Base-by-base conservation (phyloP, 73 alveolate genomes). In the Loxodes magnus region DNA sequence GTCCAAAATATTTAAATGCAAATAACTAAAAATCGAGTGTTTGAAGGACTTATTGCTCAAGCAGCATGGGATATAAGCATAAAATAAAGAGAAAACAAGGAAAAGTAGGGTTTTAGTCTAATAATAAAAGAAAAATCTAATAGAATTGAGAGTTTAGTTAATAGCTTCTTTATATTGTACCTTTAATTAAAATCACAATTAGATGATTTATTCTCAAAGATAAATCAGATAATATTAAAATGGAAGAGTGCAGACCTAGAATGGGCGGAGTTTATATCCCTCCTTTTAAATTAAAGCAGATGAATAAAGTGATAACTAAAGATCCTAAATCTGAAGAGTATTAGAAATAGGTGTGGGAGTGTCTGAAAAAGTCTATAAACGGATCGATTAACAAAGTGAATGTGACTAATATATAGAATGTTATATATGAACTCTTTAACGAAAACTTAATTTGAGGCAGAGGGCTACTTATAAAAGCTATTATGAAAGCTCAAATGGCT, bases 271-370 rank as follows among this genome's bases (percentile, higher is more conserved):
- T 82, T 53, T 92, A 92, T 67, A 79, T 92, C 12, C 97, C 99
- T 24, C 99, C 97, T 7, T 90, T 70, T 62, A 88, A 83, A 57
- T 54, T 81, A 74, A 68, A 72, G 65, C 62, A 68, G 60, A 82
- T 90, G 88, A 88, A 89, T 75, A 77, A 79, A 41, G 95, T 90
- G 54, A 67, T 90, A 34, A 84, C 84, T 51, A n/a, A n/a, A n/a
- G 98, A 93, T 42, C 79, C 87, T 70, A 77, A 71, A 51, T 68
- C 93, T 23, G 77, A 70, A 43, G 99, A 92, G 57, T 88, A 87
- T 78, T 94, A 95, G 59, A 88, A 92, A 60, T 84, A 77, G 43
- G 84, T 93, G 96, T 95, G 99, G 99, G 99, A 95, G 68, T 72
- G 84, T 26, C 63, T 95, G 29, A 68, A 97, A 42, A 95, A 95